Percentiles rank a stretch among this genome's conserved stretches.
These are phyloP conservation scores for Naganishia cerealis DNA, from an alignment of 1,284 basidiomycete genomes.

Conservation along the genomic window DNA sequence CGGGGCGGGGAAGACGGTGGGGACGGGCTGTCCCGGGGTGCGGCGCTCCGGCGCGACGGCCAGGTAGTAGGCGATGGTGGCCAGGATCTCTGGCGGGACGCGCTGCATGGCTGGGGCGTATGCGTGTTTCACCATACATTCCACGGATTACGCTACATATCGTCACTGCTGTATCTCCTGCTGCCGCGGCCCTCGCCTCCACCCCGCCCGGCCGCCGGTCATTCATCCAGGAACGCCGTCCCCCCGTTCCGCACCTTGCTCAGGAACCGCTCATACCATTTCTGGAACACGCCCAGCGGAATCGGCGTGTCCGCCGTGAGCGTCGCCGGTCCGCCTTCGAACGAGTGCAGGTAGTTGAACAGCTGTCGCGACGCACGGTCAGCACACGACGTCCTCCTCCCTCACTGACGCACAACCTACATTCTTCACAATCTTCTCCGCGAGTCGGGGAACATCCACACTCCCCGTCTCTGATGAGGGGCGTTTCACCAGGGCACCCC, in stretches of 20 bases:
- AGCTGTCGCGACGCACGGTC: constrained; percentile 57
- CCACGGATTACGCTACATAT: no score
- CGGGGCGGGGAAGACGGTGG: constrained; percentile 30
- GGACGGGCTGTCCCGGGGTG: no score
- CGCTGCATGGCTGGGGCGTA: no score
- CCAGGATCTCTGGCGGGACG: constrained; percentile 17
- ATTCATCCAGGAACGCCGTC: constrained; percentile 62
- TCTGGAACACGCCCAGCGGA: constrained; percentile 71
- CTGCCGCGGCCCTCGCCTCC: no score
- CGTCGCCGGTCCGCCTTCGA: constrained; percentile 58
- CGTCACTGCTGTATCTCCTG: no score
- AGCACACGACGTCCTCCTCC: neutral
- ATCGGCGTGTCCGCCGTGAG: constrained; percentile 65
- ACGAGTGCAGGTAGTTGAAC: constrained; percentile 80
- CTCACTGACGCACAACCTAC: constrained; percentile 38
- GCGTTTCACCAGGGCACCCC: constrained; percentile 36
- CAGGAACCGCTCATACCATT: constrained; percentile 78
- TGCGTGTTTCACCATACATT: no score
- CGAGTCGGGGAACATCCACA: constrained; percentile 49
- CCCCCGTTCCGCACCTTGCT: constrained; percentile 71
- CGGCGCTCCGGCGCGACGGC: no score
- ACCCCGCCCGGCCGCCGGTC: neutral
- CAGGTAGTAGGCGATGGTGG: constrained; percentile 22
- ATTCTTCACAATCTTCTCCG: constrained; percentile 55
- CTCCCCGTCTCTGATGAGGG: constrained; percentile 36